Evolutionary conservation across 805 yeast species (phyloP), one percentile per base, ranked within the genome.

Genomic region (Hanseniaspora mollemarum): DNA sequence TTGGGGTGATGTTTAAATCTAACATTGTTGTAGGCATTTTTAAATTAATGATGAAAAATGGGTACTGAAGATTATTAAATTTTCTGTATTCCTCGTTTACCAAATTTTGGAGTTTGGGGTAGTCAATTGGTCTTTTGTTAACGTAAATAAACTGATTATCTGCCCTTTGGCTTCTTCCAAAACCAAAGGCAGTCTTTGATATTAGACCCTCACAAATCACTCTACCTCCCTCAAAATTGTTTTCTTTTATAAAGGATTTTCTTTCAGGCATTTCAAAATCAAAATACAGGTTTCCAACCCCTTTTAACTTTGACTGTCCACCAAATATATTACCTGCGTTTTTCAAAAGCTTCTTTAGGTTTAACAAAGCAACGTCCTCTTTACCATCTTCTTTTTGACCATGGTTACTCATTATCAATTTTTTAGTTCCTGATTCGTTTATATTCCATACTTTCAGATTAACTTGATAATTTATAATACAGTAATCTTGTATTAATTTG

Each of bases 1-100:
- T 96, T 0, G 98, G 97, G 0, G 95, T 81, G 1, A 92, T 83
- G 63, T 92, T 92, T 18, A 92, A 72, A 65, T 92, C 98, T n/a
- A 81, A 54, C 35, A 70, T 67, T 24, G 60, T 58, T 0, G 83
- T 70, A 37, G 74, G 71, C 5, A 86, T 60, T 13, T 60, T 58
- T 19, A 92, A 56, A 62, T 92, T 72, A 2, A 86, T 57, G 2
- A 87, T 70, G 44, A 83, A 70, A 10, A 78, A 75, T 0, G 97
- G 97, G 48, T 62, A 73, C 59, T 87, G 96, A 3, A 79, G 69
- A 57, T 77, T 73, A 56, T 87, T 88, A 63, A 74, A 86, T 33
- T 71, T 70, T 55, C 76, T 78, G 66, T 85, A 92, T 1, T 77
- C 74, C 53, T 87, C 96, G 55, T 81, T 86, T 16, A 87, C 64